Evolutionary conservation across 352 stramenopile genomes (phyloP).

Genomic region (Globisporangium ultimum): DNA sequence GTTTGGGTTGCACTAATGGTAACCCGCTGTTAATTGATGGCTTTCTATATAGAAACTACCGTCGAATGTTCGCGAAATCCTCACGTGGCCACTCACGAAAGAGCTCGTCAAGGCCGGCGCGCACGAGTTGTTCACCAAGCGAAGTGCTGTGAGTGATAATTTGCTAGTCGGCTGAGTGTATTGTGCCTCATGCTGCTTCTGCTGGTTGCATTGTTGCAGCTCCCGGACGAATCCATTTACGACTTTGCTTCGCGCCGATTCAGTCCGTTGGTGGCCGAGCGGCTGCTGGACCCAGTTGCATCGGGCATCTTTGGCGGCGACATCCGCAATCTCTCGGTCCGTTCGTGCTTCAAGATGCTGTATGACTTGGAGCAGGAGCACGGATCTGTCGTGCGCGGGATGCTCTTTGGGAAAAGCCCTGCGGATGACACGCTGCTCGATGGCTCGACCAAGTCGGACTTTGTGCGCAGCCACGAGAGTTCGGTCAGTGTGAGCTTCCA

Average conservation of each 20-base stretch:
- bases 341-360: conserved; percentile 78
- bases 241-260: conserved; percentile 77
- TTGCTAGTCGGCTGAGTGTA: no score
- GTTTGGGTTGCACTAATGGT: no score
- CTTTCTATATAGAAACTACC: conserved; percentile 54
- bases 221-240: conserved; percentile 78
- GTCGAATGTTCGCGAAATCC: conserved; percentile 41
- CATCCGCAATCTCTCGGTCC: conserved; percentile 72
- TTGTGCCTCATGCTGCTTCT: no score
- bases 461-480: conserved; percentile 62
- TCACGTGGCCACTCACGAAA: conserved; percentile 60
- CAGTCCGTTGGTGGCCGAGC: conserved; percentile 72
- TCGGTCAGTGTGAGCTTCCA: conserved; percentile 86
- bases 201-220: conserved; percentile 9
- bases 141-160: conserved; percentile 15
- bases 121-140: conserved; percentile 57
- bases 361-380: conserved; percentile 72
- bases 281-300: conserved; percentile 72
- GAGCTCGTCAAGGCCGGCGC: conserved; percentile 54
- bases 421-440: conserved; percentile 55
- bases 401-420: conserved; percentile 43
- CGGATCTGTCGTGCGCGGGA: conserved; percentile 74
- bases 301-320: conserved; percentile 89
- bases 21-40: no score
- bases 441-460: conserved; percentile 62